Evolutionary conservation across 2,329 filamentous ascomycete species (phyloP).

Genomic region (Aspergillus sp.): DNA sequence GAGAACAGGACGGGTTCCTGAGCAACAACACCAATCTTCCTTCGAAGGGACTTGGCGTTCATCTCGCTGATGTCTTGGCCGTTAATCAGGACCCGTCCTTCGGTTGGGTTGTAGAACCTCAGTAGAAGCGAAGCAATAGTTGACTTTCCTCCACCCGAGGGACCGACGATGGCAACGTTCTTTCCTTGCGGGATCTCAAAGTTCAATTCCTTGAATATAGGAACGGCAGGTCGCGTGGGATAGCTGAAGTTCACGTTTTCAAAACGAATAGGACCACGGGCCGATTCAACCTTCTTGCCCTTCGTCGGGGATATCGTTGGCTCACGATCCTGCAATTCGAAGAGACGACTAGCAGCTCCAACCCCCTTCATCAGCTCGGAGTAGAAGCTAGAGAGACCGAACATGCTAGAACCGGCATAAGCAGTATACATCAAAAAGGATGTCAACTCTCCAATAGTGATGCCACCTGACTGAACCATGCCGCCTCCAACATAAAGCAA

Average conservation of each 20-base stretch:
- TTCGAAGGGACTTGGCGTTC: conserved; percentile 89
- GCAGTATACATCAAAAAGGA: conserved; percentile 99
- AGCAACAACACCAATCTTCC: conserved; percentile 91
- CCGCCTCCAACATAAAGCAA: conserved; percentile 87
- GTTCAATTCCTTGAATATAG: conserved; percentile 83
- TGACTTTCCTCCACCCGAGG: conserved; percentile 93
- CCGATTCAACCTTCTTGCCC: conserved; percentile 75
- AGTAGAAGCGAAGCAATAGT: conserved; percentile 90
- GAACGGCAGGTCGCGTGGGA: conserved; percentile 86
- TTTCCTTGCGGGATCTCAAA: conserved; percentile 92
- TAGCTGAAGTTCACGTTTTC: conserved; percentile 85
- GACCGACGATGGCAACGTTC: conserved; percentile 95
- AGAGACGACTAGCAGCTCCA: conserved; percentile 91
- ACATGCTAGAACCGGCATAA: conserved; percentile 81
- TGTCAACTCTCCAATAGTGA: conserved; percentile 88
- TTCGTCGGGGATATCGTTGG: conserved; percentile 85
- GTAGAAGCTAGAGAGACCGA: conserved; percentile 93
- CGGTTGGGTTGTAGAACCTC: conserved; percentile 83
- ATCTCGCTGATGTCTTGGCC: conserved; percentile 79
- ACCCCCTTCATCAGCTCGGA: conserved; percentile 99
- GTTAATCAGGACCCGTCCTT: conserved; percentile 77
- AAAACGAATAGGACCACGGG: conserved; percentile 86
- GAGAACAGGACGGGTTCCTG: conserved; percentile 96
- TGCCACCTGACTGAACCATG: conserved; percentile 81
- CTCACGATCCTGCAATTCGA: conserved; percentile 89